phyloP scores from a whole-genome alignment of 257 asterid genomes.

The Solanum habrochaites region DNA sequence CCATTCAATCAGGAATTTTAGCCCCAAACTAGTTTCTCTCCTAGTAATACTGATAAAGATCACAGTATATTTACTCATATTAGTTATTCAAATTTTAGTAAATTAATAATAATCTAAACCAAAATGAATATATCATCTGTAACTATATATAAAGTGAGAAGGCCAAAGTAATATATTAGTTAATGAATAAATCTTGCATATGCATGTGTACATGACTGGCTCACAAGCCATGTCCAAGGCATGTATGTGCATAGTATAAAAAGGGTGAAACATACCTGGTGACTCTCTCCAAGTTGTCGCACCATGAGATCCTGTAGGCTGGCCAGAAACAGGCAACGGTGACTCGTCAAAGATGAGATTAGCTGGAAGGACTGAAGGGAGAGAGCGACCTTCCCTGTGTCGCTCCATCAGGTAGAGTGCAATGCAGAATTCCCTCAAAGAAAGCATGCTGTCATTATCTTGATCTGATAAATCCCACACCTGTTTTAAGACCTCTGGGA shows the following conservation, averaged over 20 bases:
- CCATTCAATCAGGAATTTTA: not conserved
- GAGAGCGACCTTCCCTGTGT: constrained; percentile 78
- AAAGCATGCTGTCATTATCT: constrained; percentile 95
- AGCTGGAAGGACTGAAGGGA: constrained; percentile 63
- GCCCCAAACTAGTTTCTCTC: not conserved
- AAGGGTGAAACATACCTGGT: constrained; percentile 34
- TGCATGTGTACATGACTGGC: not conserved
- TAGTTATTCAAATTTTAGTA: not conserved
- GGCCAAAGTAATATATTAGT: not conserved
- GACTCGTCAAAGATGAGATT: constrained; percentile 57
- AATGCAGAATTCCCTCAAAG: constrained; percentile 81
- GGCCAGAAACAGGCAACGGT: constrained; percentile 35
- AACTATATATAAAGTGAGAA: not conserved
- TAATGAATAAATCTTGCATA: not conserved
- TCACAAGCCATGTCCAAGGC: not conserved
- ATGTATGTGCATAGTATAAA: not conserved
- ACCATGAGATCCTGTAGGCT: constrained; percentile 36
- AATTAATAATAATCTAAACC: not conserved
- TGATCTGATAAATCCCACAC: constrained; percentile 98
- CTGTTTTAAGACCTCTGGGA: constrained; percentile 84
- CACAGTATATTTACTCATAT: not conserved
- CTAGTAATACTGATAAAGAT: not conserved
- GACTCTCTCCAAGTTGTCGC: constrained; percentile 57
- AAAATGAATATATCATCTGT: not conserved
- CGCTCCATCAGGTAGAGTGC: constrained; percentile 96